phyloP scores from a whole-genome alignment of 176 grass and related monocot genomes.

The Oryza nivara region DNA sequence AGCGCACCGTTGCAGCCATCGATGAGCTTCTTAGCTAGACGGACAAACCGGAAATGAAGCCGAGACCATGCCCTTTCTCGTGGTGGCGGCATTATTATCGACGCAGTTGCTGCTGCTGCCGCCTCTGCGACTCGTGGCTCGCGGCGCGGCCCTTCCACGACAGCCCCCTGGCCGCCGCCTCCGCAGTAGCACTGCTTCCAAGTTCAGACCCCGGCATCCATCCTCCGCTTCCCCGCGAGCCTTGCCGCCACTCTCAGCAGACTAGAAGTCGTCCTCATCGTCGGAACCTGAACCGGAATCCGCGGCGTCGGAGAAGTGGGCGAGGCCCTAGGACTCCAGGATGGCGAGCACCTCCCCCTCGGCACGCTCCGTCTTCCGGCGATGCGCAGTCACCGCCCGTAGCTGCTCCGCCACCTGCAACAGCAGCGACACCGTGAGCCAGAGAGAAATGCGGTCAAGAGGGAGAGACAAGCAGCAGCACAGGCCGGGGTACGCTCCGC shows the following conservation, averaged over 20 bases:
- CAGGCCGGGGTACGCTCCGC: too few species aligned
- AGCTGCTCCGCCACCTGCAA: slow-evolving; percentile 49
- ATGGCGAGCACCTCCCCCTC: slow-evolving; percentile 60
- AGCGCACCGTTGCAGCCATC: too few species aligned
- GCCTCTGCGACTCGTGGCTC: slow-evolving; percentile 52
- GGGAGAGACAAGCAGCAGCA: too few species aligned
- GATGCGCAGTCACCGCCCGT: slow-evolving; percentile 40
- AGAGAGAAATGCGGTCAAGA: not conserved
- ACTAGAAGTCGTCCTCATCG: slow-evolving; percentile 21
- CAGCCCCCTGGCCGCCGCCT: slow-evolving; percentile 45
- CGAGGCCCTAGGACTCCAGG: slow-evolving; percentile 65
- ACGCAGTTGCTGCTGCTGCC: slow-evolving; percentile 18
- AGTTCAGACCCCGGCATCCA: slow-evolving; percentile 61
- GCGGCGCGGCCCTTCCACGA: slow-evolving; percentile 72
- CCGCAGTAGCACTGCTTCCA: slow-evolving; percentile 17
- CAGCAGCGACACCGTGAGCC: not conserved
- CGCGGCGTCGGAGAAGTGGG: slow-evolving; percentile 43
- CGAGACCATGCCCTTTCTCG: too few species aligned
- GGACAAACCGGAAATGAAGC: too few species aligned
- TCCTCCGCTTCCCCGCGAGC: slow-evolving; percentile 59
- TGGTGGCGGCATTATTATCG: too few species aligned
- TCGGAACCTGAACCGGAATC: slow-evolving; percentile 58
- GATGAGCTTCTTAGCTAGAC: too few species aligned
- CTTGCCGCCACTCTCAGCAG: slow-evolving; percentile 3
- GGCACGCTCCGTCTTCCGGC: slow-evolving; percentile 75